Conservation (phyloP, 768 basidiomycete species). For the Thelephora ganbajun region DNA sequence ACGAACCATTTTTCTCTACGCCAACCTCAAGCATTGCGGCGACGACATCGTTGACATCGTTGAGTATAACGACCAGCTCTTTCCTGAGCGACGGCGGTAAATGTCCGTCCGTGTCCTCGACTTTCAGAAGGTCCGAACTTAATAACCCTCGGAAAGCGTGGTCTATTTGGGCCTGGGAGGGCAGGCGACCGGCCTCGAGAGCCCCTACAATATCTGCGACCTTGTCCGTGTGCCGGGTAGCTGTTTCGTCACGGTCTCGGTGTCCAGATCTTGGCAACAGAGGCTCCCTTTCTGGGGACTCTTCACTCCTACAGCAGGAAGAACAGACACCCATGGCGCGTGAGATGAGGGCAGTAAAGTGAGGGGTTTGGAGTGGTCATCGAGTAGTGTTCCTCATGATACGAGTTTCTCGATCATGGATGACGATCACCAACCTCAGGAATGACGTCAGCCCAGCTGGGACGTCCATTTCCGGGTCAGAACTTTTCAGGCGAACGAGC, state of each 20-base stretch:
- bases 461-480: too few relatives aligned
- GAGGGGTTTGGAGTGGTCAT: too few relatives aligned
- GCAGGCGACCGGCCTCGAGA: constrained; percentile 12
- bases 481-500: too few relatives aligned
- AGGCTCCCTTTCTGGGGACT: constrained; percentile 10
- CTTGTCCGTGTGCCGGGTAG: constrained; percentile 8
- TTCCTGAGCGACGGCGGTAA: constrained; percentile 1
- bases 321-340: constrained; percentile 10
- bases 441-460: too few relatives aligned
- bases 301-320: constrained; percentile 9
- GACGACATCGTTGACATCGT: constrained; percentile 5
- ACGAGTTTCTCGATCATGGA: too few relatives aligned
- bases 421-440: too few relatives aligned
- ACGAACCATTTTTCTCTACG: constrained; percentile 16
- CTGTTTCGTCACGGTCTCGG: background rate
- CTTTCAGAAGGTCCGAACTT: constrained; percentile 8
- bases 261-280: constrained; percentile 5
- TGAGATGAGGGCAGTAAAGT: too few relatives aligned
- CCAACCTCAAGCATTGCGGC: constrained; percentile 10
- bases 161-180: constrained; percentile 13
- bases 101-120: background rate
- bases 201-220: constrained; percentile 12
- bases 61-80: constrained; percentile 1
- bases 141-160: constrained; percentile 7
- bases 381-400: too few relatives aligned